Percentiles rank a stretch among this genome's conserved stretches.
phyloP scores from a whole-genome alignment of 208 protist genomes.

The Balamuthia mandrillaris region DNA sequence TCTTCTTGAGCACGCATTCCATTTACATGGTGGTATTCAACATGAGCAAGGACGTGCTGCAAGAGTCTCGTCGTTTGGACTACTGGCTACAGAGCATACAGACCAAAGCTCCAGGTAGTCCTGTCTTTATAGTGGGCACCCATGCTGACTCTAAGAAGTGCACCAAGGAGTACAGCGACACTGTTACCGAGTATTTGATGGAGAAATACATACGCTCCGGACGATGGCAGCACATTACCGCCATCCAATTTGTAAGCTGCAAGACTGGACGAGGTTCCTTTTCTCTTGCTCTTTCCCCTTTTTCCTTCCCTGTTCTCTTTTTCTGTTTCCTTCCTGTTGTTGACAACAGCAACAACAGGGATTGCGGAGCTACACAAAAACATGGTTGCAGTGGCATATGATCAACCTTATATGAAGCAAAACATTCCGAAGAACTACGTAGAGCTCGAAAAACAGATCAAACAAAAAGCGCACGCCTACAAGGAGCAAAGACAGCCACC shows the following conservation, averaged over 20 bases:
- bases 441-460: background rate
- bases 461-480: background rate
- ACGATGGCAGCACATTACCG: no score
- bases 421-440: background rate
- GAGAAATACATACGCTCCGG: no score
- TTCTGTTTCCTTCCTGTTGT: no score
- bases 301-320: no score
- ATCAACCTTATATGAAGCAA: conserved; percentile 1
- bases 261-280: background rate
- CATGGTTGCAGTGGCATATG: no score
- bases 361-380: no score
- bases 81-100: background rate
- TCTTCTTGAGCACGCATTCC: conserved; percentile 1
- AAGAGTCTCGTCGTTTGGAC: background rate
- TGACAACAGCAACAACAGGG: no score
- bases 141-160: background rate
- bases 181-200: no score
- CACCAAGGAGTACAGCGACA: background rate
- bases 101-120: background rate
- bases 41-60: background rate
- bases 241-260: background rate
- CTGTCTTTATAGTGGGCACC: background rate
- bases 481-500: background rate
- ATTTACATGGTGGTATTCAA: background rate
- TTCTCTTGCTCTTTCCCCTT: no score